Evolutionary conservation across 2,329 filamentous ascomycete genomes (phyloP), one percentile per base, ranked within the genome.

Genomic region (Canariomyces notabilis): DNA sequence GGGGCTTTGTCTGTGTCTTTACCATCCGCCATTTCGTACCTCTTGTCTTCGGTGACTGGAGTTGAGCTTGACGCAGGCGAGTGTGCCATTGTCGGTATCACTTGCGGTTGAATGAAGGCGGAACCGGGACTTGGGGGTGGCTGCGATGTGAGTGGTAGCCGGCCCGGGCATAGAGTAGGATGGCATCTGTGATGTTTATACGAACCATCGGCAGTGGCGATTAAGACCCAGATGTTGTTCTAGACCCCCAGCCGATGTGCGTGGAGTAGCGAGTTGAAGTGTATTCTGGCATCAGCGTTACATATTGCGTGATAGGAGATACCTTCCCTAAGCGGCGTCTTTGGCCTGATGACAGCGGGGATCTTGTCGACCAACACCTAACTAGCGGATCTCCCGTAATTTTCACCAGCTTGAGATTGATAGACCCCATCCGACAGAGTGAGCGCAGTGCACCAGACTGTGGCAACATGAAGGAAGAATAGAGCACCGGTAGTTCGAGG

Each of bases 1-100:
- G 35, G 32, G 14, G 40, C 32, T 2, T 37, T 21, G 11, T 42
- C 46, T 16, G 45, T 46, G 11, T 42, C 46, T 16, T 48, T 46
- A 29, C 35, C 18, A 14, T 45, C 44, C 19, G 34, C 26, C 5
- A 20, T 5, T 3, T 9, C 11, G 15, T 6, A 20, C 15, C 26
- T 15, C 20, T 45, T 42, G 19, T 42, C 26, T 12, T 45, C 36
- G 23, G 12, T 23, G 9, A 42, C 15, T 6, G 9, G 19, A 11
- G 32, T 20, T 19, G 20, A 33, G 33, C 37, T 38, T 12, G 15
- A 15, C 8, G 32, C 18, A 5, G 36, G 31, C 6, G 37, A 20
- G 19, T 8, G 29, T 14, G 46, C 37, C 42, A 45, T 49, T 20
- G 26, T 34, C 7, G n/a, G 4, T 16, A 23, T 15, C 23, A 15